Evolutionary conservation across 169 alveolate species (phyloP).

Genomic region (Plasmodium relictum): DNA sequence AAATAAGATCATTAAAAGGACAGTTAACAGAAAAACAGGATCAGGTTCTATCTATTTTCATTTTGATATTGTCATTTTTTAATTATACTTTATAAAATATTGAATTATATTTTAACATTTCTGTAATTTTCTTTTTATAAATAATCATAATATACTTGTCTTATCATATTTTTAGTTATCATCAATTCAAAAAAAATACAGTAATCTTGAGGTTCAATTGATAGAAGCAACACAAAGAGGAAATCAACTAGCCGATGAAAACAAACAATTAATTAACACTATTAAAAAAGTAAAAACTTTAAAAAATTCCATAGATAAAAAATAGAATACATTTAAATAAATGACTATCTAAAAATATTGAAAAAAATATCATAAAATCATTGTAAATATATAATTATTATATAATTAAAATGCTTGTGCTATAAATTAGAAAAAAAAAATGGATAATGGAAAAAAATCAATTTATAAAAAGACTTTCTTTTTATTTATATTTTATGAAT

Average conservation of each 20-base stretch:
- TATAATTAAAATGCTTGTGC: background rate
- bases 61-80: background rate
- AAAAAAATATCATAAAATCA: background rate
- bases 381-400: constrained; percentile 16
- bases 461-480: background rate
- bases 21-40: constrained; percentile 88
- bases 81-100: background rate
- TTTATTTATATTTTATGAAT: background rate
- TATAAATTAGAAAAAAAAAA: background rate
- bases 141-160: background rate
- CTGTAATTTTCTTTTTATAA: too few species aligned
- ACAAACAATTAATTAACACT: constrained; percentile 86
- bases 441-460: background rate
- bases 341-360: background rate
- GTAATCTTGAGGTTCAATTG: constrained; percentile 89
- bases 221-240: constrained; percentile 90
- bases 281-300: constrained; percentile 80
- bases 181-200: constrained; percentile 87
- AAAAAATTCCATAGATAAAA: background rate
- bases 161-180: constrained; percentile 76
- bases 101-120: background rate
- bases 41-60: constrained; percentile 72
- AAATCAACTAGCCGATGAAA: constrained; percentile 89
- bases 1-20: constrained; percentile 85
- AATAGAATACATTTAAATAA: background rate